A percentile compares a stretch with the other conserved stretches of the same genome.
Conservation (phyloP, 2,329 filamentous ascomycete species). For the Aspergillus flavus region DNA sequence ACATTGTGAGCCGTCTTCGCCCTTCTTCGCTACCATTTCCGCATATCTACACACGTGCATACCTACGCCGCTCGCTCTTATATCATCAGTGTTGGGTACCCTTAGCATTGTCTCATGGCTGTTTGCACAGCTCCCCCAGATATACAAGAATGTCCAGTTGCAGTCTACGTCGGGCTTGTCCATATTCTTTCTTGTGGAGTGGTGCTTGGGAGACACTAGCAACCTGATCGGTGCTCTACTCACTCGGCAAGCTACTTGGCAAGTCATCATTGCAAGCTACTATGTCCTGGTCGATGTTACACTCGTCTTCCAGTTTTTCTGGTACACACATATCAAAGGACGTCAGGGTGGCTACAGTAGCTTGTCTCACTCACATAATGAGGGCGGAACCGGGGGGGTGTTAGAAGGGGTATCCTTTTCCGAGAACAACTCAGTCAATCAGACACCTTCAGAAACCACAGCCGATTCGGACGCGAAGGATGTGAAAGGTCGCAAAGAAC, state of each 20-base stretch:
- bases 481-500: constrained; percentile 27
- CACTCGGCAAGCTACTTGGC: constrained; percentile 67
- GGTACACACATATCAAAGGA: constrained; percentile 63
- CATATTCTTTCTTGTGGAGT: constrained; percentile 67
- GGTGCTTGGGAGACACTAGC: constrained; percentile 65
- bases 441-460: constrained; percentile 19
- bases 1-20: constrained; percentile 62
- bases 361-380: constrained; percentile 30
- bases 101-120: constrained; percentile 69
- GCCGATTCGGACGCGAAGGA: constrained; percentile 34
- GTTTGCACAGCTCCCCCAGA: constrained; percentile 69
- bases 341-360: constrained; percentile 43
- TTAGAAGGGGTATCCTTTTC: constrained; percentile 43
- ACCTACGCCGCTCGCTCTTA: constrained; percentile 63
- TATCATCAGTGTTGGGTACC: constrained; percentile 63
- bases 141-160: constrained; percentile 67
- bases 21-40: constrained; percentile 60
- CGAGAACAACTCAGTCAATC: constrained; percentile 30
- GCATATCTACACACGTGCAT: constrained; percentile 64
- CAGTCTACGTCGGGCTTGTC: constrained; percentile 67
- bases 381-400: constrained; percentile 30
- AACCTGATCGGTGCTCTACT: constrained; percentile 66
- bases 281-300: constrained; percentile 68
- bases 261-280: constrained; percentile 66
- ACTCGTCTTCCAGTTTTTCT: constrained; percentile 65